phyloP scores from a whole-genome alignment of 2,329 filamentous ascomycete genomes.

The Diaporthe australafricana region DNA sequence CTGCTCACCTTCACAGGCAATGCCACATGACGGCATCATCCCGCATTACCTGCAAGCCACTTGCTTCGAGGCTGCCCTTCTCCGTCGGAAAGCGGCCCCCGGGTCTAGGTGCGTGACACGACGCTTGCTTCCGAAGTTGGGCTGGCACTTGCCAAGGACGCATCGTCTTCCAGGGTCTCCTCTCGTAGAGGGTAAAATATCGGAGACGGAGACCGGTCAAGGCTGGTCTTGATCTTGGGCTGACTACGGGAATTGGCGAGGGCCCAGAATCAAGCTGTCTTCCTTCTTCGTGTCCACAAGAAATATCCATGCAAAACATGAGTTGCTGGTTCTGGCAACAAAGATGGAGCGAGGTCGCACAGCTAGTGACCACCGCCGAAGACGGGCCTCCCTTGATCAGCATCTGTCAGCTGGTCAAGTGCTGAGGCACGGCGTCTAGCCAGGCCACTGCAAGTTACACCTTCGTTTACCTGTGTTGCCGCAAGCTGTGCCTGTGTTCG shows the following conservation, averaged over 20 bases:
- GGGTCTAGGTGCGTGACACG: slow-evolving; percentile 28
- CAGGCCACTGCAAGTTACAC: slow-evolving; percentile 10
- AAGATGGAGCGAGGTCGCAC: background rate
- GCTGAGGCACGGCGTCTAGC: background rate
- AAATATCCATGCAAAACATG: background rate
- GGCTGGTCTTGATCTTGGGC: background rate
- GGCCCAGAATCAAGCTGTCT: background rate
- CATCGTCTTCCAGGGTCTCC: background rate
- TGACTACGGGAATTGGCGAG: background rate
- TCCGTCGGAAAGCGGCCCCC: slow-evolving; percentile 21
- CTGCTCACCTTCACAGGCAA: background rate
- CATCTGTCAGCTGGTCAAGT: background rate
- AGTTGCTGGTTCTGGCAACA: background rate
- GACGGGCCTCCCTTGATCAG: slow-evolving; percentile 15
- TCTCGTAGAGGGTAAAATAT: background rate
- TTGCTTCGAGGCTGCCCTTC: slow-evolving; percentile 30
- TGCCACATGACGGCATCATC: background rate
- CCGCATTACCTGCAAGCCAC: slow-evolving; percentile 31
- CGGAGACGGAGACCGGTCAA: background rate
- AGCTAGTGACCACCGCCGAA: background rate
- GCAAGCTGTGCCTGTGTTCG: slow-evolving; percentile 1
- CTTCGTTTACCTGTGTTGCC: slow-evolving; percentile 12
- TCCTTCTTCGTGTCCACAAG: background rate
- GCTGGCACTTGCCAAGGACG: slow-evolving; percentile 21
- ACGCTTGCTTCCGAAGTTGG: slow-evolving; percentile 11